Evolutionary conservation across 257 asterid genomes (phyloP).

Genomic region (Fraxinus cuspidata): DNA sequence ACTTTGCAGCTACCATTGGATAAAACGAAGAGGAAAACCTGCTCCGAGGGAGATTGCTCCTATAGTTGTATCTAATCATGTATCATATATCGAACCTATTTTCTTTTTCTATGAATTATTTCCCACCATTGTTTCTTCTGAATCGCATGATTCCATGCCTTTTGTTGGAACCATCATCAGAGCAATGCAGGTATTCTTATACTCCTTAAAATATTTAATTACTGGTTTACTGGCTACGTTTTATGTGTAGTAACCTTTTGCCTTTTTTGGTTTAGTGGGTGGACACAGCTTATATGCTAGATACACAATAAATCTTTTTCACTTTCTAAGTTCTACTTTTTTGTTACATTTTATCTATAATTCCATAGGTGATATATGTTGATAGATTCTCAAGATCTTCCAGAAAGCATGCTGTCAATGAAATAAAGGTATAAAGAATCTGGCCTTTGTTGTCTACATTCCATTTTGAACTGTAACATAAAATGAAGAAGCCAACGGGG

Average conservation of each 20-base stretch:
- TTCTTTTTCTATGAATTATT: conserved; percentile 91
- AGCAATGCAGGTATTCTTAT: conserved; percentile 89
- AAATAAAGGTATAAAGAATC: conserved; percentile 85
- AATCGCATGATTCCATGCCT: conserved; percentile 97
- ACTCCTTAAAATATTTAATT: background rate
- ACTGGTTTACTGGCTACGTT: background rate
- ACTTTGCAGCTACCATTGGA: conserved; percentile 91
- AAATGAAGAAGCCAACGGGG: conserved; percentile 1
- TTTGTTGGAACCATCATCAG: conserved; percentile 98
- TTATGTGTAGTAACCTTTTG: background rate
- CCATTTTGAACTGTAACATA: conserved; percentile 17
- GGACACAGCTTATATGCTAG: background rate
- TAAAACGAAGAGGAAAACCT: conserved; percentile 88
- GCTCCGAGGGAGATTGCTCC: conserved; percentile 96
- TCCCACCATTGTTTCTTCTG: conserved; percentile 93
- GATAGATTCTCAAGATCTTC: conserved; percentile 87
- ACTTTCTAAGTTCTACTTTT: conserved; percentile 5
- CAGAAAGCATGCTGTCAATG: conserved; percentile 85
- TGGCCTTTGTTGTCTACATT: conserved; percentile 21
- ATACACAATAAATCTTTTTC: conserved; percentile 1
- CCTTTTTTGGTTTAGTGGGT: background rate
- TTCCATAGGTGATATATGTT: conserved; percentile 84
- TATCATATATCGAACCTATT: conserved; percentile 94
- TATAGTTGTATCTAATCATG: conserved; percentile 88
- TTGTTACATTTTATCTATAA: conserved; percentile 7